Evolutionary conservation across 2,329 filamentous ascomycete genomes (phyloP).

Genomic region (Annulohypoxylon truncatum): DNA sequence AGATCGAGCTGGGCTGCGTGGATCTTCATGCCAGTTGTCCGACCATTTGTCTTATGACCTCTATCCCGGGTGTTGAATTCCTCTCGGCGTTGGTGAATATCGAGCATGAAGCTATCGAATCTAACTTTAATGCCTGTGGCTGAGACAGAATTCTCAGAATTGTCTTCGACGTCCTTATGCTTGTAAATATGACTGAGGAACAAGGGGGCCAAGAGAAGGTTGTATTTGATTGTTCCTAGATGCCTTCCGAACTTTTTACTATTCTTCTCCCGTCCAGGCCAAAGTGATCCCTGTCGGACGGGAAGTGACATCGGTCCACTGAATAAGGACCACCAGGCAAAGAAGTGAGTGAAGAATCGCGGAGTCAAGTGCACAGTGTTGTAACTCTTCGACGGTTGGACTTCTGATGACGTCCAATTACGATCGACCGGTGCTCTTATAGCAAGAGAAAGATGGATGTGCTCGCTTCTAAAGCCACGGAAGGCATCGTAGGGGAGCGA

Average conservation of each 20-base stretch:
- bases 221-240: conserved; percentile 98
- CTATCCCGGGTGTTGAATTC: conserved; percentile 87
- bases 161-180: conserved; percentile 94
- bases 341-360: conserved; percentile 98
- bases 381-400: conserved; percentile 86
- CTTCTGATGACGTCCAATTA: conserved; percentile 83
- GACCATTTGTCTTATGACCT: conserved; percentile 78
- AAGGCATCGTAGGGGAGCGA: conserved; percentile 85
- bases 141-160: conserved; percentile 79
- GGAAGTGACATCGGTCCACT: conserved; percentile 94
- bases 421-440: conserved; percentile 87
- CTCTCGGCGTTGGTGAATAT: conserved; percentile 92
- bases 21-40: conserved; percentile 93
- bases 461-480: conserved; percentile 92
- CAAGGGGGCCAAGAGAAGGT: conserved; percentile 87
- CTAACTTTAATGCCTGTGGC: conserved; percentile 97
- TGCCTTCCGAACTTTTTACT: conserved; percentile 99
- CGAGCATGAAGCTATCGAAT: conserved; percentile 96
- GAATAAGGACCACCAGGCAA: conserved; percentile 97
- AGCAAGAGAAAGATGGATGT: conserved; percentile 95
- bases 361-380: conserved; percentile 96
- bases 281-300: conserved; percentile 89
- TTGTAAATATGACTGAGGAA: conserved; percentile 99
- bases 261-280: conserved; percentile 92
- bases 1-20: conserved; percentile 95